Conservation (phyloP, 1,284 basidiomycete species). For the Takashimella tepidaria region DNA sequence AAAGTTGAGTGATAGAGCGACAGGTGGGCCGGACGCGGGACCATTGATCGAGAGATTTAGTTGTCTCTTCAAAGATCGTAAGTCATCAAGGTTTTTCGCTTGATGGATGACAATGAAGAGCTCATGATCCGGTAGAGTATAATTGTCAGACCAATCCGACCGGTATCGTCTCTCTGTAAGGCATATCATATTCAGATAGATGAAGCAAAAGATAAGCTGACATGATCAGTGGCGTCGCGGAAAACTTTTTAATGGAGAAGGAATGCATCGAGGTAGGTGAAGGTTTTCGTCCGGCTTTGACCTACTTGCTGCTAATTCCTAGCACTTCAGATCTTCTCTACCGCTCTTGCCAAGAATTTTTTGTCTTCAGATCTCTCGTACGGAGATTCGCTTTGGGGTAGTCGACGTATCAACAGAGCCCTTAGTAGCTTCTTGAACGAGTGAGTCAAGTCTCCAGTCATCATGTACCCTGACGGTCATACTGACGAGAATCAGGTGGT, state of each 20-base stretch:
- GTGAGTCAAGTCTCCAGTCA: constrained; percentile 15
- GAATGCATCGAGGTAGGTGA: constrained; percentile 37
- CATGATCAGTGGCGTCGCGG: constrained; percentile 44
- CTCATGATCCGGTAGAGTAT: too few relatives aligned
- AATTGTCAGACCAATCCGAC: constrained; percentile 40
- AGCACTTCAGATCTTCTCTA: constrained; percentile 37
- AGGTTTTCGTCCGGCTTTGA: background rate
- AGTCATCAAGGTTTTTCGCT: too few relatives aligned
- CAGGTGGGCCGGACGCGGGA: constrained; percentile 43
- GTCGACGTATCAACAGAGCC: constrained; percentile 37
- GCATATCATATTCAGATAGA: background rate
- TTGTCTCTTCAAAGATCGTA: constrained; percentile 44
- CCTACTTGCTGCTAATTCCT: constrained; percentile 8
- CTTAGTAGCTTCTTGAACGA: constrained; percentile 39
- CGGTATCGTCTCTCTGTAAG: constrained; percentile 46
- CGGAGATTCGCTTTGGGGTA: constrained; percentile 45
- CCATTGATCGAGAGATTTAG: constrained; percentile 44
- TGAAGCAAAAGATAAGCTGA: background rate
- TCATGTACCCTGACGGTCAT: background rate
- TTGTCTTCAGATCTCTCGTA: constrained; percentile 35
- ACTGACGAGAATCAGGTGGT: constrained; percentile 20
- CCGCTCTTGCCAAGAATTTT: constrained; percentile 35
- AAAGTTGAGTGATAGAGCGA: constrained; percentile 39
- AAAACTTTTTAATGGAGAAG: constrained; percentile 47
- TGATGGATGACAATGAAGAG: constrained; percentile 6